Evolutionary conservation across 2,329 filamentous ascomycete species (phyloP), one percentile per base, ranked within the genome.

Genomic region (Teratosphaeria epicoccoides): DNA sequence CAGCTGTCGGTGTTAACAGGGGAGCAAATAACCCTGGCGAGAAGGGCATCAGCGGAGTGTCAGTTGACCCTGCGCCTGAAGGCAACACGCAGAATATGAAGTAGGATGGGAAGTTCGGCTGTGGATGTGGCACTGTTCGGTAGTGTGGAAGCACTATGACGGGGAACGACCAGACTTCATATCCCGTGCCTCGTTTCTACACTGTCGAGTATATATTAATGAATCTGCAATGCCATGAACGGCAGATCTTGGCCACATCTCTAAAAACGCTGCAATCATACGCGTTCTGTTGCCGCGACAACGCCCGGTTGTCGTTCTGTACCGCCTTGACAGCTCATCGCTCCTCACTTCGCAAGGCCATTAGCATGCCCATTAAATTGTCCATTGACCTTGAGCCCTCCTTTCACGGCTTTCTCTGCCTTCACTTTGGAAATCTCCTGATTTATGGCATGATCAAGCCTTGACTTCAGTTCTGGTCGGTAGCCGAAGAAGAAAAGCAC

Each of bases 401-500:
- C 56, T 54, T 64, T 70, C 59, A 73, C 73, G 49, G 73, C 72
- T 63, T 83, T 82, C 54, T 74, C 72, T 29, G 77, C 73, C 62
- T 74, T 82, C 66, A 89, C 84, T 70, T 88, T 93, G 60, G 80
- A 77, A 58, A 96, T 78, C 67, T 95, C 88, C 60, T 80, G 75
- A 65, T 83, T 71, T 3, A 96, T 87, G 33, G 79, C 82, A 66
- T 83, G 82, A 55, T 91, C 82, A 44, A 97, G 81, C 48, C 91
- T 82, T 55, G 79, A 78, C 72, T 91, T 88, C 60, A 98, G 75
- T 68, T 95, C 89, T 1, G 84, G 87, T 54, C 93, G 81, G 71
- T 97, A 98, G 47, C 93, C 93, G 48, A 94, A 80, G 63, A 78
- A 82, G 75, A 98, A 98, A 24, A 98, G 77, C 23, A 94, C 72